These are phyloP conservation scores for Fereydounia khargensis DNA, from an alignment of 1,284 basidiomycete genomes.

Conservation along the genomic window DNA sequence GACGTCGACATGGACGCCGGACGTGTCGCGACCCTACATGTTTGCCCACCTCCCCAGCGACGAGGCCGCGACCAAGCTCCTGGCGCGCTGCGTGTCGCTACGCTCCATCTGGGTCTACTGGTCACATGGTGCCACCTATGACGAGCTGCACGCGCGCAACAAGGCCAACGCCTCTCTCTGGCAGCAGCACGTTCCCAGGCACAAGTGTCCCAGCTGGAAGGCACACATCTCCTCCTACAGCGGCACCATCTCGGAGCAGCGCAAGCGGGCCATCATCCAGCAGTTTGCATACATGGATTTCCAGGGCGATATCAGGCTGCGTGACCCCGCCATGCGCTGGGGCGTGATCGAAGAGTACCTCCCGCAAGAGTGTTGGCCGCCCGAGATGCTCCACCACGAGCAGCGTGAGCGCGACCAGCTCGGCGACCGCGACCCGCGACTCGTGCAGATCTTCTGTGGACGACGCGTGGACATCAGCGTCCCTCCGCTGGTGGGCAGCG, in stretches of 20 bases:
- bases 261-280: constrained; percentile 65
- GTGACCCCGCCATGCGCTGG: constrained; percentile 73
- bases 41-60: constrained; percentile 43
- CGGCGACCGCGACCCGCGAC: constrained; percentile 20
- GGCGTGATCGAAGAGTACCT: constrained; percentile 87
- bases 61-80: constrained; percentile 71
- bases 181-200: constrained; percentile 12
- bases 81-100: constrained; percentile 76
- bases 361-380: constrained; percentile 21
- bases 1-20: constrained; percentile 13
- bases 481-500: constrained; percentile 1
- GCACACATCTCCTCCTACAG: constrained; percentile 46
- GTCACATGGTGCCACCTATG: constrained; percentile 45
- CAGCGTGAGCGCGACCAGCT: not conserved
- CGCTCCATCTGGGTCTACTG: constrained; percentile 65
- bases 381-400: not conserved
- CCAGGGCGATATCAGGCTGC: constrained; percentile 78
- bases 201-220: constrained; percentile 38
- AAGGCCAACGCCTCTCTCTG: constrained; percentile 9
- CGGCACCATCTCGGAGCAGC: constrained; percentile 35
- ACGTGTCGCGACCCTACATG: constrained; percentile 35
- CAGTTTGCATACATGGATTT: constrained; percentile 83
- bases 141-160: constrained; percentile 42
- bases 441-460: constrained; percentile 21
- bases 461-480: constrained; percentile 24